These are phyloP conservation scores for Ricinus communis DNA, from an alignment of 345 rosid species.

Conservation along the genomic window DNA sequence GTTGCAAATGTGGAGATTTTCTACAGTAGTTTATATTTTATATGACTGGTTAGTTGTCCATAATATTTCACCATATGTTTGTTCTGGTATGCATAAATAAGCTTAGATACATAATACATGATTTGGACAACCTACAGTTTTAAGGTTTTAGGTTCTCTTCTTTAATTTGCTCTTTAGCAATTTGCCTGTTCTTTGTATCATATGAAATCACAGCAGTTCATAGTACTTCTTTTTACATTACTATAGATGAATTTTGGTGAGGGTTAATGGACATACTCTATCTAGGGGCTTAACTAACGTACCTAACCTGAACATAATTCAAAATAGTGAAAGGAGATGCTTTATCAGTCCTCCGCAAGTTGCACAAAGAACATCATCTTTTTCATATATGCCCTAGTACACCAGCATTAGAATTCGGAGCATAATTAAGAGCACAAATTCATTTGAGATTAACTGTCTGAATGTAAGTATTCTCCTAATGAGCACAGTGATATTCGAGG, in stretches of 20 bases:
- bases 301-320: background rate
- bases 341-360: background rate
- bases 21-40: background rate
- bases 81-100: no score
- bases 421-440: background rate
- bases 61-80: no score
- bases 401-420: background rate
- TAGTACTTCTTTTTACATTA: no score
- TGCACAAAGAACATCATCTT: background rate
- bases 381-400: background rate
- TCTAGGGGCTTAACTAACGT: background rate
- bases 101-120: background rate
- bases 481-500: conserved; percentile 82
- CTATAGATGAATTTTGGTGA: no score
- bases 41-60: background rate
- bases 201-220: background rate
- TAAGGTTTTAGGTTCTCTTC: background rate
- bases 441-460: background rate
- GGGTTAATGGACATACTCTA: background rate
- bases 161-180: no score
- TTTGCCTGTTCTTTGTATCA: background rate
- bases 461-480: conserved; percentile 14
- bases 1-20: background rate
- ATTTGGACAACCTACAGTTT: background rate
- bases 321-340: background rate